Conservation (phyloP, 176 grass and related monocot species). For the Dactylis glomerata region DNA sequence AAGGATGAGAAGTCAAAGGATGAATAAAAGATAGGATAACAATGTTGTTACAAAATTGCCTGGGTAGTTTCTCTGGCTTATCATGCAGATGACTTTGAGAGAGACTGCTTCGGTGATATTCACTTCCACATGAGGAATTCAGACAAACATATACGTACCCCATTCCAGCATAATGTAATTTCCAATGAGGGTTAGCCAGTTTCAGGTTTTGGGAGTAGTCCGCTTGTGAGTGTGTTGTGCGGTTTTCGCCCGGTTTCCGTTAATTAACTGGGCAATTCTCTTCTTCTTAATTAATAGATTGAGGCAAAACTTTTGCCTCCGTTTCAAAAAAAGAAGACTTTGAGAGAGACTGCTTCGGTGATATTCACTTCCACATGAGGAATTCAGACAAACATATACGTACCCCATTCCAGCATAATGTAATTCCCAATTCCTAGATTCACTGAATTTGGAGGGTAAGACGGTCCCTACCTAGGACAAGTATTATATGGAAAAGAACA, state of each 20-base stretch:
- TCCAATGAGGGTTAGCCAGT: too few relatives aligned
- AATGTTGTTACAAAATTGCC: not conserved
- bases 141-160: not conserved
- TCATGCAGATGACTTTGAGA: slow-evolving; percentile 9
- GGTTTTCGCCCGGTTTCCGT: too few relatives aligned
- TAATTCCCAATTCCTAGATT: not conserved
- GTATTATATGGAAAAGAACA: slow-evolving; percentile 12
- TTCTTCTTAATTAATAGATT: too few relatives aligned
- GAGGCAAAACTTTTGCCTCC: too few relatives aligned
- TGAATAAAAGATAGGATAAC: not conserved
- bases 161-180: not conserved
- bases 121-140: not conserved
- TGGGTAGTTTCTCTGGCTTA: not conserved
- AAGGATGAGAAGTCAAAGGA: not conserved
- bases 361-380: not conserved
- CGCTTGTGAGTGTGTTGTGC: too few relatives aligned
- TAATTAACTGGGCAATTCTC: too few relatives aligned
- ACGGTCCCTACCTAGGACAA: not conserved
- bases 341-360: too few relatives aligned
- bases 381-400: not conserved
- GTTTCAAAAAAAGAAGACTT: too few relatives aligned
- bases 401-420: not conserved
- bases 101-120: not conserved
- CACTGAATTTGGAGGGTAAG: not conserved
- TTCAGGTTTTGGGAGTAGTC: too few relatives aligned